Percentiles rank a stretch among this genome's conserved stretches.
phyloP scores from a whole-genome alignment of 305 asterid genomes.

The Fraxinus sp. region DNA sequence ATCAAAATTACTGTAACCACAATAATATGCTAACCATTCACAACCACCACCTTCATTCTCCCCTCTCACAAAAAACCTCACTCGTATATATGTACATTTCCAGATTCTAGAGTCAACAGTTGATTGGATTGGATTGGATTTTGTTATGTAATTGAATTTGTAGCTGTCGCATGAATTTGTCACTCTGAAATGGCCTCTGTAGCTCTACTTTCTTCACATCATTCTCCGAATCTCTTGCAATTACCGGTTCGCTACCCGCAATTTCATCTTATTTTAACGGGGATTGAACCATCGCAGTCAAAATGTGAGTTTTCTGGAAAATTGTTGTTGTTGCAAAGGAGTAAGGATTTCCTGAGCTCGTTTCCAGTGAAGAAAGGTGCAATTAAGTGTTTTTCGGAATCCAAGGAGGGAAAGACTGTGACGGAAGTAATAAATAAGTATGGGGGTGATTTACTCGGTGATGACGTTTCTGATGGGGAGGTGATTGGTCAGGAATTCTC shows the following conservation, averaged over 20 bases:
- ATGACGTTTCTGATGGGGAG: conserved; percentile 32
- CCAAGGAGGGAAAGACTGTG: conserved; percentile 37
- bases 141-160: background rate
- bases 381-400: conserved; percentile 48
- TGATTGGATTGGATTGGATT: conserved; percentile 6
- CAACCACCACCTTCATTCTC: conserved; percentile 37
- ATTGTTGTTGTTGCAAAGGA: conserved; percentile 29
- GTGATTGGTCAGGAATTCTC: conserved; percentile 37
- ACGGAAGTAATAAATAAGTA: conserved; percentile 31
- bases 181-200: conserved; percentile 36
- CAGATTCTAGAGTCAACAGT: conserved; percentile 4
- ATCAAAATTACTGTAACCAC: conserved; percentile 22
- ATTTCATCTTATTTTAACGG: conserved; percentile 47
- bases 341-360: conserved; percentile 39
- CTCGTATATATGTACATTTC: conserved; percentile 13
- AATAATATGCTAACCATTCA: conserved; percentile 16
- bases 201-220: conserved; percentile 29
- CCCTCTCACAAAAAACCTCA: conserved; percentile 18
- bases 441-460: conserved; percentile 35
- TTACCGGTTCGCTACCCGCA: conserved; percentile 39
- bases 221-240: conserved; percentile 36
- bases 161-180: conserved; percentile 21
- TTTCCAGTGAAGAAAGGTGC: conserved; percentile 33
- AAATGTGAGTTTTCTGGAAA: conserved; percentile 32
- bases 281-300: conserved; percentile 39